Evolutionary conservation across 1,139 yeast species (phyloP), one percentile per base, ranked within the genome.

Genomic region (Pichia sp.): DNA sequence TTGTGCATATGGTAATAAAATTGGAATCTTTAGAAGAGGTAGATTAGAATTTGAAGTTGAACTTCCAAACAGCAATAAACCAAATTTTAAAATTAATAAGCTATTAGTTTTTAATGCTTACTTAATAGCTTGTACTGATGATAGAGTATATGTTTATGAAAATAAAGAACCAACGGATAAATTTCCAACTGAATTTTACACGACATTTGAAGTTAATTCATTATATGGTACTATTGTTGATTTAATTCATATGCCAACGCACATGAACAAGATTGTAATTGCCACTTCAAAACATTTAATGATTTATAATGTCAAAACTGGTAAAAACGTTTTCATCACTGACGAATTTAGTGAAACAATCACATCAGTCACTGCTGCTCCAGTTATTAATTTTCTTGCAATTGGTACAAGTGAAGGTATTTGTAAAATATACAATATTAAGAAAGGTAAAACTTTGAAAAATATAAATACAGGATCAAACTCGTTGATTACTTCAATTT

Each of bases 11-110:
- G 90, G 82, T 22, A 77, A 79, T 60, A 74, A 77, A 52, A 74
- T 93, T 49, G 95, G 96, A 1, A 75, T 91, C 49, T 93, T 78
- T 72, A 86, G 80, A 65, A 80, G 99, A 71, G 99, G 99, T 43
- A 77, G 75, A 53, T 72, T 87, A 46, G 89, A 84, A 62, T 77
- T 78, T 56, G 75, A 81, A 30, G 73, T 79, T 63, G 67, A 55
- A 53, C 72, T 70, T 58, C 60, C 70, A 31, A 60, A 68, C 19
- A 14, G 9, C 2, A 44, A 54, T 10, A 74, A 72, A 3, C 61
- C 69, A 19, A 57, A 58, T 0, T 70, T 67, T 7, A 66, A 69
- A 10, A 72, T 89, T 30, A 72, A 67, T 51, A 76, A 80, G 44
- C 61, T 90, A 18, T 65, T 80, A 39, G 76, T 80, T 0, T 90